Evolutionary conservation across 2,329 filamentous ascomycete species (phyloP).

Genomic region (Metarhizium album): DNA sequence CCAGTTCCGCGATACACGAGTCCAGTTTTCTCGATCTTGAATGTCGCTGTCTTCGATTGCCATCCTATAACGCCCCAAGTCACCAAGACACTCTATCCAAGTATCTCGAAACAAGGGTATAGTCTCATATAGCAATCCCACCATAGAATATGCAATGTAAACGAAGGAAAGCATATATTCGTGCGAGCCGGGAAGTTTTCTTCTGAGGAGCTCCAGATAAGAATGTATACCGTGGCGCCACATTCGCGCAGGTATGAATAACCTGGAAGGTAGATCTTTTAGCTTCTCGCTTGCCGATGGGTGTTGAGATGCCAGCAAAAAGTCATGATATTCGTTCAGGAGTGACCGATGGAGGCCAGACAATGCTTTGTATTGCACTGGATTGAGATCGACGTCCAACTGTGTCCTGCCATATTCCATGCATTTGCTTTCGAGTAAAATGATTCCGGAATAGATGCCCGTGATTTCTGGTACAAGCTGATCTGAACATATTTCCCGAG

Average conservation of each 20-base stretch:
- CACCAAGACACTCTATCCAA: slow-evolving; percentile 89
- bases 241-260: slow-evolving; percentile 86
- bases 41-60: slow-evolving; percentile 79
- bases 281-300: slow-evolving; percentile 63
- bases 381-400: slow-evolving; percentile 32
- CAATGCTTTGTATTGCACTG: slow-evolving; percentile 74
- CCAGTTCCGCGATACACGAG: slow-evolving; percentile 69
- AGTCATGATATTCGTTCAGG: slow-evolving; percentile 74
- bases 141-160: slow-evolving; percentile 81
- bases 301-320: slow-evolving; percentile 80
- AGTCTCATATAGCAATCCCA: slow-evolving; percentile 77
- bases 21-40: slow-evolving; percentile 70
- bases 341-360: slow-evolving; percentile 74
- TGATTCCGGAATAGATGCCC: slow-evolving; percentile 70
- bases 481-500: slow-evolving; percentile 61
- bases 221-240: slow-evolving; percentile 89
- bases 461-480: slow-evolving; percentile 75
- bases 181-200: slow-evolving; percentile 61
- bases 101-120: slow-evolving; percentile 75
- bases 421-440: slow-evolving; percentile 80
- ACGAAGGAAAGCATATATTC: slow-evolving; percentile 92
- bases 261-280: slow-evolving; percentile 61
- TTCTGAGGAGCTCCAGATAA: slow-evolving; percentile 66
- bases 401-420: slow-evolving; percentile 68
- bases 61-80: slow-evolving; percentile 76